Evolutionary conservation across 176 grass and related monocot species (phyloP).

Genomic region (Sorghum bicolor): DNA sequence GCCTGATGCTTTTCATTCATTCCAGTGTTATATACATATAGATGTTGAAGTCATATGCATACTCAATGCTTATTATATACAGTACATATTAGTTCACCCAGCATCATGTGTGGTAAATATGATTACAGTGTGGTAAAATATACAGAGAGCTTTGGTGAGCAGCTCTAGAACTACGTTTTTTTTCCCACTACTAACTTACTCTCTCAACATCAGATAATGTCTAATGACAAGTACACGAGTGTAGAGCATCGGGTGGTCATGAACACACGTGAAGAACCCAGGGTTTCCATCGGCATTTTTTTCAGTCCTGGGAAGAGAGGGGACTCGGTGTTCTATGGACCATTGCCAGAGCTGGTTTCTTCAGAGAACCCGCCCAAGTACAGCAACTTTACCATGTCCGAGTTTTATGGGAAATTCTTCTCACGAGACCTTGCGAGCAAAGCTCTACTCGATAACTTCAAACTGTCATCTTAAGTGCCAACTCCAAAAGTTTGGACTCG

Average conservation of each 20-base stretch:
- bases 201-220: conserved; percentile 50
- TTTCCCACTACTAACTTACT: neutral
- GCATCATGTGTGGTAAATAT: neutral
- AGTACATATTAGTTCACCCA: too few relatives aligned
- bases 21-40: too few relatives aligned
- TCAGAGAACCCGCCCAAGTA: conserved; percentile 46
- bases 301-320: conserved; percentile 61
- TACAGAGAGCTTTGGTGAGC: neutral
- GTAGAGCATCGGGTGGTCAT: conserved; percentile 71
- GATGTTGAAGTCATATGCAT: too few relatives aligned
- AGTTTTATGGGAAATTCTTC: conserved; percentile 61
- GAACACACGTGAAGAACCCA: conserved; percentile 47
- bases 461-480: conserved; percentile 13
- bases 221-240: conserved; percentile 66
- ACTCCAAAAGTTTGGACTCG: neutral
- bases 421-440: conserved; percentile 62
- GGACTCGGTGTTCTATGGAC: conserved; percentile 60
- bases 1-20: neutral
- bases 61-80: neutral
- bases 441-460: conserved; percentile 60
- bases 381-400: conserved; percentile 55
- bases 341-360: conserved; percentile 50
- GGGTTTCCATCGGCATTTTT: conserved; percentile 67
- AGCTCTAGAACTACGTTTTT: neutral
- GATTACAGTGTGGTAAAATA: too few relatives aligned